phyloP scores from a whole-genome alignment of 163 green algal genomes.

The Chlamydomonas reinhardtii region DNA sequence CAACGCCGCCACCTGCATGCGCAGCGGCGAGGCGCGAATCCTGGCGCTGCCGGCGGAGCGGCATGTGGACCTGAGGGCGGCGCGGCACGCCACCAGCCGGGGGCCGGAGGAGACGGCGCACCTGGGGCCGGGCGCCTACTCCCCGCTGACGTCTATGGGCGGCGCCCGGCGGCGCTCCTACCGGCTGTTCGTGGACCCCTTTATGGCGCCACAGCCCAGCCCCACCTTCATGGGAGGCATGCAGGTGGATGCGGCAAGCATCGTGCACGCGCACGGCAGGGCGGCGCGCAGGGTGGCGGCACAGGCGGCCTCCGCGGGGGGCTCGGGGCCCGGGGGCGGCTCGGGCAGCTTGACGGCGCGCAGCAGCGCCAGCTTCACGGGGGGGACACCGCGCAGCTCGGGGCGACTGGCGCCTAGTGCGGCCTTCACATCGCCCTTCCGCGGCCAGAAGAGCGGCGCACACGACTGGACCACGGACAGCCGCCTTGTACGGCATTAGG shows the following conservation, averaged over 20 bases:
- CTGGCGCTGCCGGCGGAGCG: conserved; percentile 21
- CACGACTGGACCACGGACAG: conserved; percentile 22
- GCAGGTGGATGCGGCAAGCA: conserved; percentile 22
- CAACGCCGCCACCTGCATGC: not conserved
- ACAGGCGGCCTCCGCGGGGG: not conserved
- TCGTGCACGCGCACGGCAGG: conserved; percentile 2
- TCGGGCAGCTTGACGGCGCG: not conserved
- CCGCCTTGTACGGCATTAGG: conserved; percentile 6
- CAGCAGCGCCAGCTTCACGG: not conserved
- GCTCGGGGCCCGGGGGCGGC: not conserved
- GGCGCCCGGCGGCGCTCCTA: conserved; percentile 19
- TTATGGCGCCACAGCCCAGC: not conserved
- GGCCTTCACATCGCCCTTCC: conserved; percentile 9
- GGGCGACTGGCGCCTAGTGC: not conserved
- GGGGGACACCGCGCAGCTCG: not conserved
- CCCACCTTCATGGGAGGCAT: conserved; percentile 4
- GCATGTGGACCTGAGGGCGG: conserved; percentile 4
- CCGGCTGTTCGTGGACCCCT: conserved; percentile 38
- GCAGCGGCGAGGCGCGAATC: conserved; percentile 16
- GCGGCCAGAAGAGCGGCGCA: not conserved
- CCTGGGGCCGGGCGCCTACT: conserved; percentile 26
- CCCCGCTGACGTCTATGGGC: conserved; percentile 8
- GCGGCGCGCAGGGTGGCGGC: not conserved
- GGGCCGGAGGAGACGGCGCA: conserved; percentile 24
- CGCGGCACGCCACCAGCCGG: not conserved